A percentile compares a stretch with the other conserved stretches of the same genome.
phyloP scores from a whole-genome alignment of 2,329 filamentous ascomycete genomes.

The Aurifilum marmelostoma region DNA sequence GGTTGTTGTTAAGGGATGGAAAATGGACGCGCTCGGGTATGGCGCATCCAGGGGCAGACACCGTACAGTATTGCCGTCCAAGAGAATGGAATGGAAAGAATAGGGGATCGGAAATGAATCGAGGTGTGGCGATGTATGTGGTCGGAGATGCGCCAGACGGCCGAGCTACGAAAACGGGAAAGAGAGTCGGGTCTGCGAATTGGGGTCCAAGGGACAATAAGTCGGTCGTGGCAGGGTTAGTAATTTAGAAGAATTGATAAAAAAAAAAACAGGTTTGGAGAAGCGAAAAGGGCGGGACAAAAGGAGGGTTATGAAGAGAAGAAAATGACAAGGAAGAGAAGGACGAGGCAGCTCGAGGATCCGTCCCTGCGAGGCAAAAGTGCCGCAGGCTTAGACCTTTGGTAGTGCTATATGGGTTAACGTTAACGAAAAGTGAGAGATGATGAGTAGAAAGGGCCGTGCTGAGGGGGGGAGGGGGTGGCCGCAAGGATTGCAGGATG shows the following conservation, averaged over 20 bases:
- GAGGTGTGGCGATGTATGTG: slow-evolving; percentile 20
- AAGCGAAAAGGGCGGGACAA: slow-evolving; percentile 17
- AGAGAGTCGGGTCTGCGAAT: slow-evolving; percentile 2
- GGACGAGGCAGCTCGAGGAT: slow-evolving; percentile 23
- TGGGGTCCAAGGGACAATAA: slow-evolving; percentile 12
- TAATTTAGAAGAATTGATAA: neutral
- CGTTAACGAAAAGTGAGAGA: neutral
- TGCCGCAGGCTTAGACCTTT: slow-evolving; percentile 30
- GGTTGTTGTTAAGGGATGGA: slow-evolving; percentile 19
- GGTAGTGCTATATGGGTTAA: slow-evolving; percentile 1
- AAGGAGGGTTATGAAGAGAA: slow-evolving; percentile 25
- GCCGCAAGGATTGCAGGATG: neutral
- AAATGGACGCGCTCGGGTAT: slow-evolving; percentile 12
- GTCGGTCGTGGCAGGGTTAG: neutral
- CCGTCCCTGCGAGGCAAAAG: slow-evolving; percentile 22
- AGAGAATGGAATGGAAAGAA: slow-evolving; percentile 5
- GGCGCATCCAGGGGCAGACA: slow-evolving; percentile 22
- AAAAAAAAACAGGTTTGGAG: slow-evolving; percentile 1
- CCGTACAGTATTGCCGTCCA: neutral
- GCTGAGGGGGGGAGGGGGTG: neutral
- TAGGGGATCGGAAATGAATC: slow-evolving; percentile 23
- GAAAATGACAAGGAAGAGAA: slow-evolving; percentile 18
- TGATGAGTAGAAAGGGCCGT: neutral
- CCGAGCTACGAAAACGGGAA: slow-evolving; percentile 19
- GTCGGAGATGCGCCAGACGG: slow-evolving; percentile 19